phyloP scores from a whole-genome alignment of 768 basidiomycete species.

The Tulasnella sp. region DNA sequence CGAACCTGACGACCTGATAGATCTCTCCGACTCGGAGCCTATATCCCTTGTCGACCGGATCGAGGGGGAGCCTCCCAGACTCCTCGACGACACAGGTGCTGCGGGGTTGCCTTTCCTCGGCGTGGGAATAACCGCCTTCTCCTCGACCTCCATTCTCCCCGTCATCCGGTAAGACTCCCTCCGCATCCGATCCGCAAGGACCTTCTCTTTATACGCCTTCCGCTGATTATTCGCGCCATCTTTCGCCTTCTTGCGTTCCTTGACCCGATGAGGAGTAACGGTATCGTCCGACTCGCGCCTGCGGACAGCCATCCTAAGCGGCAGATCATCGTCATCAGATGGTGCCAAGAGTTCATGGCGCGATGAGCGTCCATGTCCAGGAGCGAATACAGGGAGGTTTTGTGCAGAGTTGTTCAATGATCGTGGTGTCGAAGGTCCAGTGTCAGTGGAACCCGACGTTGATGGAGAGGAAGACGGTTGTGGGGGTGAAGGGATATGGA shows the following conservation, averaged over 20 bases:
- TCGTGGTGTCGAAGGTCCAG: slow-evolving; percentile 1
- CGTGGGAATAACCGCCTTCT: too few species aligned
- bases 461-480: slow-evolving; percentile 1
- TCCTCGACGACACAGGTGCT: too few species aligned
- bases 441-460: neutral
- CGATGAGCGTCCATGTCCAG: neutral
- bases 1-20: too few species aligned
- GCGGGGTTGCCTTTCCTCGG: too few species aligned
- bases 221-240: slow-evolving; percentile 42
- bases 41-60: too few species aligned
- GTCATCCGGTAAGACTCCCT: slow-evolving; percentile 50
- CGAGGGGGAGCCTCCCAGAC: too few species aligned
- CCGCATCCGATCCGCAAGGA: slow-evolving; percentile 49
- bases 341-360: slow-evolving; percentile 25
- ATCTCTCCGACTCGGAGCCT: too few species aligned
- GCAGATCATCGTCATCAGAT: slow-evolving; percentile 57
- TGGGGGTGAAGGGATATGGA: slow-evolving; percentile 2
- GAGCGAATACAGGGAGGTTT: neutral
- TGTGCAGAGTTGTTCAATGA: neutral
- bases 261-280: slow-evolving; percentile 9
- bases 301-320: slow-evolving; percentile 51
- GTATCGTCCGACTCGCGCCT: neutral
- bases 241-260: slow-evolving; percentile 38
- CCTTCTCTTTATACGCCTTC: slow-evolving; percentile 44
- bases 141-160: neutral